Base-by-base conservation (phyloP, 2,329 filamentous ascomycete species). In the Fusarium falciforme region DNA sequence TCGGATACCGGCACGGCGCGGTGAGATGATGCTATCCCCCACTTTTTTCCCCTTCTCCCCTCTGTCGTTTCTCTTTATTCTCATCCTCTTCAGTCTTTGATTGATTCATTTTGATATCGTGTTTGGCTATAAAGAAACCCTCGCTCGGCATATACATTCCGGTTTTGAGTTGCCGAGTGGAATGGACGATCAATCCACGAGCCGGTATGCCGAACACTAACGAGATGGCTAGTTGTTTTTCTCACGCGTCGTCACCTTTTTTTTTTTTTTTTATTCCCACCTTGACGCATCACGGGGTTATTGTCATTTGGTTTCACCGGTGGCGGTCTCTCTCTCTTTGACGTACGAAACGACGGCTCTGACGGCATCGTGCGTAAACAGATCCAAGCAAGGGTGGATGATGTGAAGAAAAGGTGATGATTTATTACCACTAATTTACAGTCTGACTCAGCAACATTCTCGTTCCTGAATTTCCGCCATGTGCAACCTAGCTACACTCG, bases 1-100 rank as follows among this genome's bases (percentile, higher is more conserved):
- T 78, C 76, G 76, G 76, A 76, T 78, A 78, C 72, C 76, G 76
- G 76, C 76, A 78, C 76, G 70, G 70, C 76, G 76, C 76, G 76
- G 76, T 78, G 75, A 78, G 76, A 76, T 78, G 76, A 77, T 77
- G 71, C 74, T 77, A 76, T 77, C 63, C 63, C 68, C 74, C 76
- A 75, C 76, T 75, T 69, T 70, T 35, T 25, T 40, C 22, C 3
- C 14, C 14, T 60, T 44, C 22, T 17, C 16, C 47, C 29, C 22
- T 61, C 16, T 40, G 31, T 40, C 11, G 10, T 22, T 9, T 55
- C 11, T 35, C 20, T 58, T 25, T 57, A 16, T 38, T 16, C n/a
- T 33, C 49, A 6, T 25, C 9, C 17, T 22, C 14, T 22, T 33
- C n/a, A 54, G 10, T 31, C 27, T 33, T 33, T 55, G 10, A 55